A percentile compares a stretch with the other conserved stretches of the same genome.
Evolutionary conservation across 1,284 basidiomycete species (phyloP).

Genomic region (Cryptococcus sp.): DNA sequence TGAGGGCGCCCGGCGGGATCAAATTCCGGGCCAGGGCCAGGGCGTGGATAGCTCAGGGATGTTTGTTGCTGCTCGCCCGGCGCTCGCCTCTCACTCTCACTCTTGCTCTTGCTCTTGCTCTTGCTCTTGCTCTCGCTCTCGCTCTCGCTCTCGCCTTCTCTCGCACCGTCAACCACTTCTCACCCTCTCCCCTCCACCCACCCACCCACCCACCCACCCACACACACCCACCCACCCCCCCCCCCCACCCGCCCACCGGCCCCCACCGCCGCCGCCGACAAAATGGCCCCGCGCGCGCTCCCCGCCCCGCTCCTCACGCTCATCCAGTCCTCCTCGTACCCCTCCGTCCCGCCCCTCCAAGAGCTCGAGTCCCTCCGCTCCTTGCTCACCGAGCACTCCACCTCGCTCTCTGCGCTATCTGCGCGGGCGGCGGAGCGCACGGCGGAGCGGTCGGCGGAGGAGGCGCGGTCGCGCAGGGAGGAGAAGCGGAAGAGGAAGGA

Average conservation of each 20-base stretch:
- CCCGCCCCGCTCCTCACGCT: slow-evolving; percentile 26
- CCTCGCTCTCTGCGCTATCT: slow-evolving; percentile 58
- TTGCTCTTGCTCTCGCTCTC: slow-evolving; percentile 10
- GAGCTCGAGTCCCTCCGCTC: slow-evolving; percentile 65
- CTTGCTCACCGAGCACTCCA: slow-evolving; percentile 59
- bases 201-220: neutral
- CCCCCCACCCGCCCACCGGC: no score
- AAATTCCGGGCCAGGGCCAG: no score
- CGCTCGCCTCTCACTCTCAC: no score
- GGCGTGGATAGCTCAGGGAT: no score
- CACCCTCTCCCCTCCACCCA: neutral
- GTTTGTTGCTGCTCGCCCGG: no score
- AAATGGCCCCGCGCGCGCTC: slow-evolving; percentile 20
- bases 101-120: slow-evolving; percentile 17
- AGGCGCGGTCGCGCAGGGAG: slow-evolving; percentile 64
- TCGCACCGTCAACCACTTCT: neutral
- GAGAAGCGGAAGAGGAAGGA: slow-evolving; percentile 61
- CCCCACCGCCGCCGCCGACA: neutral
- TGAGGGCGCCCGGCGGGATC: no score
- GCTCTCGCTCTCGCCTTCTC: slow-evolving; percentile 4
- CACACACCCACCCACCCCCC: neutral
- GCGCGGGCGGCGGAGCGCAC: slow-evolving; percentile 58
- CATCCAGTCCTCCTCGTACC: slow-evolving; percentile 40
- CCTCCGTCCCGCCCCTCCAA: slow-evolving; percentile 62
- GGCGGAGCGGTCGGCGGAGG: neutral